A percentile compares a stretch with the other conserved stretches of the same genome.
Conservation (phyloP, 257 asterid genomes). For the Penstemon barbatus region DNA sequence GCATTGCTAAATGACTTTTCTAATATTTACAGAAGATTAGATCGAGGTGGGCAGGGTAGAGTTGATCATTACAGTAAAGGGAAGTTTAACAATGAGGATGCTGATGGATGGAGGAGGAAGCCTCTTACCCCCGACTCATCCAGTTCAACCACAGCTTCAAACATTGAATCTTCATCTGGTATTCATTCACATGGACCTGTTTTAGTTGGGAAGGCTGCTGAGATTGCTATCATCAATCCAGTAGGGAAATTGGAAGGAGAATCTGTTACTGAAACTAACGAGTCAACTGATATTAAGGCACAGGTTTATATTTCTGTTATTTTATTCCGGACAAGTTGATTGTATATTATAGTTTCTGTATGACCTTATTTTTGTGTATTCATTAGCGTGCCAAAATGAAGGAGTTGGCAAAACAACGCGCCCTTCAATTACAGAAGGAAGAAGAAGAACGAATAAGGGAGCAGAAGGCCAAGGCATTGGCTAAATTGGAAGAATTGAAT, state of each 20-base stretch:
- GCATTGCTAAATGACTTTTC: slow-evolving; percentile 29
- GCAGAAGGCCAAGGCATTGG: slow-evolving; percentile 90
- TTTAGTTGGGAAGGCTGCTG: slow-evolving; percentile 46
- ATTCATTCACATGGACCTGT: slow-evolving; percentile 34
- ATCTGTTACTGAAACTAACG: slow-evolving; percentile 44
- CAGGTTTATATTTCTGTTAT: slow-evolving; percentile 43
- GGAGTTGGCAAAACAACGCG: slow-evolving; percentile 80
- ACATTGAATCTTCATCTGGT: slow-evolving; percentile 36
- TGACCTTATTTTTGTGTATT: slow-evolving; percentile 29
- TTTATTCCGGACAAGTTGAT: slow-evolving; percentile 17
- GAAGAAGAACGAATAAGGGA: slow-evolving; percentile 87
- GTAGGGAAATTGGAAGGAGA: slow-evolving; percentile 49
- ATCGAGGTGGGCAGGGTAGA: slow-evolving; percentile 57
- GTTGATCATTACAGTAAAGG: slow-evolving; percentile 58
- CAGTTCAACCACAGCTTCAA: slow-evolving; percentile 30
- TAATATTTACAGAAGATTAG: slow-evolving; percentile 50
- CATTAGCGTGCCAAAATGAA: slow-evolving; percentile 69
- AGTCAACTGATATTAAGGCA: slow-evolving; percentile 68
- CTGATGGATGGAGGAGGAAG: slow-evolving; percentile 62
- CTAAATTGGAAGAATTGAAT: slow-evolving; percentile 92
- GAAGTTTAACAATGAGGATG: slow-evolving; percentile 46
- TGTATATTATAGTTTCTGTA: slow-evolving; percentile 15
- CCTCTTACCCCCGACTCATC: slow-evolving; percentile 45
- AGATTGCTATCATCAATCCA: slow-evolving; percentile 29
- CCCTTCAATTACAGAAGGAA: slow-evolving; percentile 78